phyloP scores from a whole-genome alignment of 2,329 filamentous ascomycete genomes.

The Colletotrichum truncatum region DNA sequence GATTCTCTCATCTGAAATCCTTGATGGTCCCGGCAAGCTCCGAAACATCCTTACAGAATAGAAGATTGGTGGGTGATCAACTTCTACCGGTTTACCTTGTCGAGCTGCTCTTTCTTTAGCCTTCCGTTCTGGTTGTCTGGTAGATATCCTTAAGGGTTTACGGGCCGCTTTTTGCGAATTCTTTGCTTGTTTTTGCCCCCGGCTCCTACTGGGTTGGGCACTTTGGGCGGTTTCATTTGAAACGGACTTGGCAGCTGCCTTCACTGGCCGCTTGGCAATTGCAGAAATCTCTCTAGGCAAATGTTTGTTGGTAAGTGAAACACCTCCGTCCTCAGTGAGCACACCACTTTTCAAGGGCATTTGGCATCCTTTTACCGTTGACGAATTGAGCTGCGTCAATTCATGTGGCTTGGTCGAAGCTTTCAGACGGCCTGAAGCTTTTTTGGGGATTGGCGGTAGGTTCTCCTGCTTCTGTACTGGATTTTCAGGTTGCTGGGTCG shows the following conservation, averaged over 20 bases:
- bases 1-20: neutral
- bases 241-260: neutral
- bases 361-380: neutral
- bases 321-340: neutral
- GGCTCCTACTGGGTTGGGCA: neutral
- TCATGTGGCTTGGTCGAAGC: neutral
- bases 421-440: conserved; percentile 9
- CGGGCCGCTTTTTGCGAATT: neutral
- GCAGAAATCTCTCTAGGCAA: neutral
- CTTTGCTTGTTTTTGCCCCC: neutral
- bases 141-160: conserved; percentile 14
- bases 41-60: neutral
- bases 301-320: neutral
- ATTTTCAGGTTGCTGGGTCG: neutral
- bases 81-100: neutral
- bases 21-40: neutral
- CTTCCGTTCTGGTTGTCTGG: conserved; percentile 29
- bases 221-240: neutral
- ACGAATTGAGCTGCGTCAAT: neutral
- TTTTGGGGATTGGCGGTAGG: conserved; percentile 8
- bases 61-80: neutral
- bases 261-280: neutral
- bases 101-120: conserved; percentile 31
- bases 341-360: neutral
- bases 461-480: neutral